Conservation (phyloP, 2,329 filamentous ascomycete species). For the Curvularia spicifera region DNA sequence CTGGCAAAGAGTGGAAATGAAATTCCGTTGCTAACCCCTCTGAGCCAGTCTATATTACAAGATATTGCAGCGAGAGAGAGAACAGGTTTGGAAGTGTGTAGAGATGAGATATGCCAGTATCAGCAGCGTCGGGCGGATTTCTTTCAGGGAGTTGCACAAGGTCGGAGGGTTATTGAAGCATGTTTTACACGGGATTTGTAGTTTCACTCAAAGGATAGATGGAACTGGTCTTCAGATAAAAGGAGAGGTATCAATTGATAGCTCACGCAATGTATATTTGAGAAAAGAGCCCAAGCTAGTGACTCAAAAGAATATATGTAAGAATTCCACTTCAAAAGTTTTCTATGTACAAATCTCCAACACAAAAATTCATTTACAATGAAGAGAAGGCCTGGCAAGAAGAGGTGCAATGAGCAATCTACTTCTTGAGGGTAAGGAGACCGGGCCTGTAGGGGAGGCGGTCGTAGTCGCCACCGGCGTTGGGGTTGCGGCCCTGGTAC, state of each 20-base stretch:
- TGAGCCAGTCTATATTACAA: conserved; percentile 1
- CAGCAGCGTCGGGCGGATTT: conserved; percentile 4
- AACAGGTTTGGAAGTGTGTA: conserved; percentile 18
- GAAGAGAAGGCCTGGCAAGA: conserved; percentile 3
- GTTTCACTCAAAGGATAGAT: neutral
- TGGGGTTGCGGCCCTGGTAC: conserved; percentile 65
- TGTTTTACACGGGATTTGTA: conserved; percentile 5
- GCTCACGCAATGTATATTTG: neutral
- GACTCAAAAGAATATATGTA: neutral
- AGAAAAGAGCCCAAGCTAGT: neutral
- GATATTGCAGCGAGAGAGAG: conserved; percentile 21
- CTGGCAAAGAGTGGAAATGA: conserved; percentile 7
- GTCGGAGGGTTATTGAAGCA: conserved; percentile 3
- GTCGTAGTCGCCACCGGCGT: conserved; percentile 56
- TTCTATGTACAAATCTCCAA: conserved; percentile 12
- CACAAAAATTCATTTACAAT: conserved; percentile 14
- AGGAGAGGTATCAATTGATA: conserved; percentile 3
- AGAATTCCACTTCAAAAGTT: conserved; percentile 1
- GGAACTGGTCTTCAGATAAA: neutral
- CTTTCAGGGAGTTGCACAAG: neutral
- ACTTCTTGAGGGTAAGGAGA: conserved; percentile 17
- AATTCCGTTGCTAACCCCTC: neutral
- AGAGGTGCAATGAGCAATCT: neutral
- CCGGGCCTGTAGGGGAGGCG: conserved; percentile 62
- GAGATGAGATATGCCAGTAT: conserved; percentile 7